Base-by-base conservation (phyloP, 2,329 filamentous ascomycete species). In the Alternaria arborescens region DNA sequence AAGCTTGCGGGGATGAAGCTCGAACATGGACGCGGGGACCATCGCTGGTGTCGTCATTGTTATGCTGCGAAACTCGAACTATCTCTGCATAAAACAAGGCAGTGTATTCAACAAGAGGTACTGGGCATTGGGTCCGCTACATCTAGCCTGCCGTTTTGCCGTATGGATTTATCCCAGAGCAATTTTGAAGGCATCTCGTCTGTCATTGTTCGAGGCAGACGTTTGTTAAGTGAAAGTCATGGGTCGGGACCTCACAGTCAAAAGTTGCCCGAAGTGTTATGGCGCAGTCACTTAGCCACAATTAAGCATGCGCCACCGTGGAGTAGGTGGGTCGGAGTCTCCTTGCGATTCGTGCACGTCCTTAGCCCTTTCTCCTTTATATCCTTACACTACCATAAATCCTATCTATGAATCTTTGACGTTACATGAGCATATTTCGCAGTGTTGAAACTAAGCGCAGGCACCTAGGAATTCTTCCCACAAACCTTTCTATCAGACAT, bases 11-110 rank as follows among this genome's bases (percentile, higher is more conserved):
- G 32, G 26, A 30, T 34, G 43, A 16, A 36, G 8, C 10, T 43
- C 20, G 24, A 34, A 18, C 16, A 26, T n/a, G 52, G 11, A 20
- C 43, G 56, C 36, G 42, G 47, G 51, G 38, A 18, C 28, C 22
- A 40, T 8, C n/a, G 52, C 34, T 16, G 8, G 34, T 55, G 56
- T 55, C 56, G 52, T 55, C 52, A 55, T 50, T 55, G 22, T 14
- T n/a, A 32, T 38, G 22, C 30, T 30, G 10, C 52, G 20, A 38
- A 24, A 54, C 40, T 32, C 41, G 28, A 28, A 22, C n/a, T 32
- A 48, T 47, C 24, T 48, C 32, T 24, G 26, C 42, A 24, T 22
- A 55, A 47, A 47, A 48, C 44, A 55, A 22, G 32, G 43, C 36
- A 40, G 34, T 48, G 43, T 18, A 20, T 32, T 34, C n/a, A 28